Conservation (phyloP, 345 rosid genomes). For the Excoecaria cochinchinensis region DNA sequence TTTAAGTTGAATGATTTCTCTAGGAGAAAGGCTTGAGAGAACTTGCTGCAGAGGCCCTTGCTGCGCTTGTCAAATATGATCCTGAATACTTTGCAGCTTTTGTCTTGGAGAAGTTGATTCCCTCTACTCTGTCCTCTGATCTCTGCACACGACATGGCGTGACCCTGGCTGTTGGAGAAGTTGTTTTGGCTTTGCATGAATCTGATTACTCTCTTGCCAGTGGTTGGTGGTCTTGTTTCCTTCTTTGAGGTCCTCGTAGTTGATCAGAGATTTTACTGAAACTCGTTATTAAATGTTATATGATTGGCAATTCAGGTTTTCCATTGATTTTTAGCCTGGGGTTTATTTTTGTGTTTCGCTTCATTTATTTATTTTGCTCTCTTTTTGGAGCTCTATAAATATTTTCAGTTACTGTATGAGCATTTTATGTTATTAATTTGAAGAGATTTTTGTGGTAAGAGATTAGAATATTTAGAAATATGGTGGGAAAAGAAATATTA, state of each 20-base stretch:
- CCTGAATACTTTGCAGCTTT: constrained; percentile 59
- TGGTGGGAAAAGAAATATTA: neutral
- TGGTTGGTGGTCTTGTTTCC: constrained; percentile 51
- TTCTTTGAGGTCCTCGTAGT: neutral
- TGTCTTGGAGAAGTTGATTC: constrained; percentile 71
- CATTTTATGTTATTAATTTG: neutral
- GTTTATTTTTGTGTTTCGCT: neutral
- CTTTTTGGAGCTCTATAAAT: neutral
- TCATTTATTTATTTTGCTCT: neutral
- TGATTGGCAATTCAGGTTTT: neutral
- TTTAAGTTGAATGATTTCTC: constrained; percentile 9
- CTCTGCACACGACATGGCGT: constrained; percentile 94
- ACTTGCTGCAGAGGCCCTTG: constrained; percentile 81
- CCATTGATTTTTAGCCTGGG: neutral
- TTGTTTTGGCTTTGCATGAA: constrained; percentile 70
- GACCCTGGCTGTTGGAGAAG: constrained; percentile 81
- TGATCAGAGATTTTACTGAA: constrained; percentile 17
- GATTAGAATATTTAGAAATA: neutral
- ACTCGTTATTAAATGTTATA: neutral
- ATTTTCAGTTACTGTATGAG: neutral
- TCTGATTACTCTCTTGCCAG: constrained; percentile 50
- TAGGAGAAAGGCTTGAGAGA: constrained; percentile 95
- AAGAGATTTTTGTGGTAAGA: neutral
- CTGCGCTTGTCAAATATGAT: constrained; percentile 86
- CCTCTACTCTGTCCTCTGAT: constrained; percentile 85